A percentile compares a stretch with the other conserved stretches of the same genome.
Conservation (phyloP, 1,284 basidiomycete genomes). For the Phellopilus nigrolimitatus region DNA sequence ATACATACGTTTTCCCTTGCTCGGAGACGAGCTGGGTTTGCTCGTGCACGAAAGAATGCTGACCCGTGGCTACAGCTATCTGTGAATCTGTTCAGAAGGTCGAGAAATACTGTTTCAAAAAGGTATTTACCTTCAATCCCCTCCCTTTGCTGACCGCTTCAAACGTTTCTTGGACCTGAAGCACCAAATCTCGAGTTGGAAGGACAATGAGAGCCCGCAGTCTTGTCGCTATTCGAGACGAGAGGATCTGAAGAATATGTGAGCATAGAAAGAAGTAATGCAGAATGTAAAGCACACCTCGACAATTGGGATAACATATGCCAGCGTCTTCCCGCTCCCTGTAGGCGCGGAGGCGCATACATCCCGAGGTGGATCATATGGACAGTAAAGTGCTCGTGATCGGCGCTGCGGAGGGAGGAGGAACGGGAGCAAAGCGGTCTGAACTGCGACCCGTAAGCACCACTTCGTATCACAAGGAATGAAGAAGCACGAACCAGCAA, state of each 20-base stretch:
- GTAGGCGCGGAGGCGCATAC: constrained; percentile 97
- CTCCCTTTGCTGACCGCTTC: constrained; percentile 83
- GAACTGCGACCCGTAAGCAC: constrained; percentile 46
- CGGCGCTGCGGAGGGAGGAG: constrained; percentile 46
- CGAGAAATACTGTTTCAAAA: not conserved
- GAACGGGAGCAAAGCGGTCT: constrained; percentile 78
- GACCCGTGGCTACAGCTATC: constrained; percentile 79
- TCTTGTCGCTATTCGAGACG: constrained; percentile 70
- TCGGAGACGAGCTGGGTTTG: constrained; percentile 68
- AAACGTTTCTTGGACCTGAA: constrained; percentile 89
- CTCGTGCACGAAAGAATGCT: constrained; percentile 81
- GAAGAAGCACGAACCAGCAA: constrained; percentile 70
- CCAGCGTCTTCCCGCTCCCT: constrained; percentile 94
- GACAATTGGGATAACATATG: constrained; percentile 89
- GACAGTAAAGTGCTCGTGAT: constrained; percentile 58
- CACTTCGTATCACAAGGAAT: not conserved
- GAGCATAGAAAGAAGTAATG: constrained; percentile 13
- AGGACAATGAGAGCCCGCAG: constrained; percentile 90
- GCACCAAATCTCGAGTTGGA: constrained; percentile 93
- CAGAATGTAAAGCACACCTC: constrained; percentile 49
- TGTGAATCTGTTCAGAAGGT: constrained; percentile 28
- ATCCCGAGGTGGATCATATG: constrained; percentile 71
- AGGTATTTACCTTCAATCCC: constrained; percentile 68
- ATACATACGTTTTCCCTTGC: constrained; percentile 39
- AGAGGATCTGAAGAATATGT: constrained; percentile 50